Conservation (phyloP, 2,329 filamentous ascomycete genomes). For the Fonsecaea pedrosoi region DNA sequence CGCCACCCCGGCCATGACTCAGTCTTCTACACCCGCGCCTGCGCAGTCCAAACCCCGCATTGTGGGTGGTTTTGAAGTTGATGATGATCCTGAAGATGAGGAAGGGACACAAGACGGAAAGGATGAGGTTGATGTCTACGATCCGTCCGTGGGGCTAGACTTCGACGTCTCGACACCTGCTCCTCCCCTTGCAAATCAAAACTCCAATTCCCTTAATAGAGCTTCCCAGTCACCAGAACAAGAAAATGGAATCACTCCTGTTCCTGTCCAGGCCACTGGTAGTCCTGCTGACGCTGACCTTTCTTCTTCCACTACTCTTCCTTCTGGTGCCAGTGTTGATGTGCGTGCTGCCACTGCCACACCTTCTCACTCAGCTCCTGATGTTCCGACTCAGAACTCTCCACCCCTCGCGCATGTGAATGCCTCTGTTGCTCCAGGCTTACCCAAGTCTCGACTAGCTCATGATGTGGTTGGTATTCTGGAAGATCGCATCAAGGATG, state of each 20-base stretch:
- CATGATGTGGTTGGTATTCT: conserved; percentile 79
- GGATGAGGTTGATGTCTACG: conserved; percentile 42
- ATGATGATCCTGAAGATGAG: conserved; percentile 65
- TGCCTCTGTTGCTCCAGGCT: conserved; percentile 41
- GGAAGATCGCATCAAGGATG: conserved; percentile 89
- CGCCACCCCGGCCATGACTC: conserved; percentile 25
- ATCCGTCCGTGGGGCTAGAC: conserved; percentile 37
- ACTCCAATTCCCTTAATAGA: conserved; percentile 38
- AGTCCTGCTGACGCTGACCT: conserved; percentile 52
- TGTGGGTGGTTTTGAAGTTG: conserved; percentile 68
- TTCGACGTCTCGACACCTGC: conserved; percentile 37
- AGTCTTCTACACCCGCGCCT: conserved; percentile 48
- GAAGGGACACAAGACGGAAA: conserved; percentile 36
- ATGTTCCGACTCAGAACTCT: conserved; percentile 35
- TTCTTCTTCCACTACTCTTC: conserved; percentile 51
- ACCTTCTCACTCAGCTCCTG: conserved; percentile 49
- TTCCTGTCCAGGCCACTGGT: conserved; percentile 57
- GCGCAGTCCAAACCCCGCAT: conserved; percentile 48
- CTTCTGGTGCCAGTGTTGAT: conserved; percentile 55
- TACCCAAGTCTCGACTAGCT: conserved; percentile 63
- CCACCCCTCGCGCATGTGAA: conserved; percentile 37
- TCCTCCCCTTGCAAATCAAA: conserved; percentile 29
- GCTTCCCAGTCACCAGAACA: conserved; percentile 67
- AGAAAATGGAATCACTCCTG: conserved; percentile 53
- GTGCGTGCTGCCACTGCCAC: conserved; percentile 52